Evolutionary conservation across 208 protist species (phyloP).

Genomic region (Leishmania lainsoni): DNA sequence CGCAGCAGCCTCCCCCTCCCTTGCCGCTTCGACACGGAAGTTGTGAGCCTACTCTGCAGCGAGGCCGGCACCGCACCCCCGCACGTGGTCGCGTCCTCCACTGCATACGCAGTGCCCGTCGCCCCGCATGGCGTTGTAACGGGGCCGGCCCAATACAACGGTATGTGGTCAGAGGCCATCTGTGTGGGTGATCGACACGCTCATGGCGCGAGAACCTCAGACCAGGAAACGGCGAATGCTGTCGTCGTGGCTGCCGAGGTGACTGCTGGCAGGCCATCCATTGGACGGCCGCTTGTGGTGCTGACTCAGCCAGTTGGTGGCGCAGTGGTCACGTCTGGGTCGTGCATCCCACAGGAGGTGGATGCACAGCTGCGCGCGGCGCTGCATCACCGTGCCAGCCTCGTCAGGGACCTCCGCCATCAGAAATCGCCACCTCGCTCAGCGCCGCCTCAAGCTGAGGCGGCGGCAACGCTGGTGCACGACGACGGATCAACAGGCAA

Average conservation of each 20-base stretch:
- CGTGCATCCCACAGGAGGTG: not conserved
- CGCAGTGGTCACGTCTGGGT: not conserved
- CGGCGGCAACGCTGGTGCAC: not conserved
- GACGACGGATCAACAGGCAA: not conserved
- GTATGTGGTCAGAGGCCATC: not conserved
- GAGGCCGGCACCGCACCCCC: conserved; percentile 1
- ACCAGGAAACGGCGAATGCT: not conserved
- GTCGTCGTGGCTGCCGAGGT: not conserved
- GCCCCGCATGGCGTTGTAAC: not conserved
- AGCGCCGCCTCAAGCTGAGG: not conserved
- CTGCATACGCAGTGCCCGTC: not conserved
- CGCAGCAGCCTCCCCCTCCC: not conserved
- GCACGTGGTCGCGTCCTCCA: not conserved
- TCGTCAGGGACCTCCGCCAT: conserved; percentile 15
- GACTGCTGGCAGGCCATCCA: conserved; percentile 10
- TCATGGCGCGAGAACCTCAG: not conserved
- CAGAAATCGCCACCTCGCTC: not conserved
- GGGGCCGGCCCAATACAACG: not conserved
- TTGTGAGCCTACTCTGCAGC: conserved; percentile 19
- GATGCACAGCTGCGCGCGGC: conserved; percentile 13
- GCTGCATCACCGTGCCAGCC: conserved; percentile 3
- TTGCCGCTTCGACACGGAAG: conserved; percentile 21
- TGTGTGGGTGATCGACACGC: not conserved
- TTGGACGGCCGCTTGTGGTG: conserved; percentile 14
- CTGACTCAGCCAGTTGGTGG: not conserved